Conservation (phyloP, 345 rosid species). For the Citrus cavaleriei region DNA sequence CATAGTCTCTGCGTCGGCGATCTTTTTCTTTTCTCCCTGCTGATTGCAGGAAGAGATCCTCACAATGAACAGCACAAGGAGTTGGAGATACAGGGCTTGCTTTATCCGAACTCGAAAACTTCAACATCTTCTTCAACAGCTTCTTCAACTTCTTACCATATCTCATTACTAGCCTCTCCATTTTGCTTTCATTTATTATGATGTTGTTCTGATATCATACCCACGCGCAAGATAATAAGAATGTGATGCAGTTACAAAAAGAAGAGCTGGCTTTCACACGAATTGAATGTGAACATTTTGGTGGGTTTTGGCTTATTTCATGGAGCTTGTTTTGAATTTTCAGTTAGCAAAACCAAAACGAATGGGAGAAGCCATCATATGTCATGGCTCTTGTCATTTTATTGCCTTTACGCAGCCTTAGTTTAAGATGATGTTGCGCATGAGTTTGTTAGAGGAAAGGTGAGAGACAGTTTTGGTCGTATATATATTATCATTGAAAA, state of each 20-base stretch:
- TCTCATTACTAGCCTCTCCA: conserved; percentile 6
- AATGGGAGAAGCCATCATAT: not conserved
- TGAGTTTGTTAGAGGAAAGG: not conserved
- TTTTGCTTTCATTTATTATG: not conserved
- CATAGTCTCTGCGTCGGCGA: not conserved
- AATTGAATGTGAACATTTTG: not conserved
- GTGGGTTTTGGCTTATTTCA: not conserved
- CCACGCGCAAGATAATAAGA: no score
- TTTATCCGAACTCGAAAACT: not conserved
- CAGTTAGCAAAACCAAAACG: not conserved
- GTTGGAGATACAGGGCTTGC: not conserved
- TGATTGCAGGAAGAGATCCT: conserved; percentile 30
- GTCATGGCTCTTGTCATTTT: not conserved
- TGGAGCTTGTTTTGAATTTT: not conserved
- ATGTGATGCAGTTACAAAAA: not conserved
- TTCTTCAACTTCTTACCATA: conserved; percentile 14
- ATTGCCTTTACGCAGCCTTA: not conserved
- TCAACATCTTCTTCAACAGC: conserved; percentile 11
- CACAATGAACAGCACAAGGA: conserved; percentile 24
- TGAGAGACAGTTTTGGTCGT: not conserved
- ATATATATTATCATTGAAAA: no score
- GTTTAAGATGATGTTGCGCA: not conserved
- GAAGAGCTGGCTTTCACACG: not conserved
- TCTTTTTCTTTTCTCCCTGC: not conserved
- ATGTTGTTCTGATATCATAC: not conserved